A percentile compares a stretch with the other conserved stretches of the same genome.
Conservation (phyloP, 2,329 filamentous ascomycete species). For the Byssoonygena ceratinophila region DNA sequence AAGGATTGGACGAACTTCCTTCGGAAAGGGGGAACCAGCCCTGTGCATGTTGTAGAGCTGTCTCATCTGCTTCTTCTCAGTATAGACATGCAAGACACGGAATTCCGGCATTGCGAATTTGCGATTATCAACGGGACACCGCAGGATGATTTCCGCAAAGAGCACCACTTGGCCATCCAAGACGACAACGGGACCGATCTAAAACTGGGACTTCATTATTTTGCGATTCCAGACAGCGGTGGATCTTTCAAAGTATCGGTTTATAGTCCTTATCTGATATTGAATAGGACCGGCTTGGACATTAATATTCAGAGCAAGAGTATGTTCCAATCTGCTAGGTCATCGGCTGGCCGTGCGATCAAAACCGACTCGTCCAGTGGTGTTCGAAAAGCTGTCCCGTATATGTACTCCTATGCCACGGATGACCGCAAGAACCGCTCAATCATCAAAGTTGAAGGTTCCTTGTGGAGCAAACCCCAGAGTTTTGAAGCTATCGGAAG, state of each 20-base stretch:
- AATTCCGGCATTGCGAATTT: conserved; percentile 91
- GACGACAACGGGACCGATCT: conserved; percentile 72
- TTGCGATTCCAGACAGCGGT: conserved; percentile 76
- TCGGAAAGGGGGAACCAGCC: conserved; percentile 89
- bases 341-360: conserved; percentile 70
- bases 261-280: conserved; percentile 84
- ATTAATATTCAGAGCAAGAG: conserved; percentile 81
- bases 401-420: conserved; percentile 89
- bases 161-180: conserved; percentile 67
- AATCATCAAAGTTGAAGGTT: conserved; percentile 75
- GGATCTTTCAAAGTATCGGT: conserved; percentile 93
- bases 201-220: conserved; percentile 81
- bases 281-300: conserved; percentile 90
- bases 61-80: conserved; percentile 88
- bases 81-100: conserved; percentile 91
- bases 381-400: conserved; percentile 66
- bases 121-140: conserved; percentile 88
- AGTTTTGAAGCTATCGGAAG: conserved; percentile 97
- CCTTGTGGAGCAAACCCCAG: conserved; percentile 92
- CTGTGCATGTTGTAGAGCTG: conserved; percentile 91
- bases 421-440: conserved; percentile 89
- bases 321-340: conserved; percentile 70
- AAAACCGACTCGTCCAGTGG: conserved; percentile 42
- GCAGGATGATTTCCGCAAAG: conserved; percentile 77
- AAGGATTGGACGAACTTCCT: conserved; percentile 99